These are phyloP conservation scores for Candida gorgasii DNA, from an alignment of 805 yeast species.

Conservation along the genomic window DNA sequence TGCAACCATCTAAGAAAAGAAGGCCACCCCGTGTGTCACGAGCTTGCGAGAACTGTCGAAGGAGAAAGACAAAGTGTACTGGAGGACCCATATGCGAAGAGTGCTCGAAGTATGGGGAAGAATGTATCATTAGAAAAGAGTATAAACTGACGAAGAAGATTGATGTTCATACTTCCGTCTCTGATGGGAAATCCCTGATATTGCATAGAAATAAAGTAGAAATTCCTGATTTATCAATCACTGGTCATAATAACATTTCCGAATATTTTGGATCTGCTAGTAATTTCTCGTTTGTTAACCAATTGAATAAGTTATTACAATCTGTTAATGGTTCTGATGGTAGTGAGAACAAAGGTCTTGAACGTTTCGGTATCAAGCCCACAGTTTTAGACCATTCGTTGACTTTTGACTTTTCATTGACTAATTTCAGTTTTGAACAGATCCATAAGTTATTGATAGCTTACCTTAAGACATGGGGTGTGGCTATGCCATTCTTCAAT, in stretches of 20 bases:
- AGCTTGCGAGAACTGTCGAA: conserved; percentile 20
- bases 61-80: conserved; percentile 16
- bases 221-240: conserved; percentile 12
- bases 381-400: conserved; percentile 15
- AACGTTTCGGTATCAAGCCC: conserved; percentile 20
- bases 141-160: conserved; percentile 4
- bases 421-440: conserved; percentile 12
- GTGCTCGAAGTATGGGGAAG: conserved; percentile 18
- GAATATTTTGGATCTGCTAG: conserved; percentile 26
- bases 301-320: conserved; percentile 19
- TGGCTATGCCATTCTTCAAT: conserved; percentile 20
- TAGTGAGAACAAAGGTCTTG: conserved; percentile 18
- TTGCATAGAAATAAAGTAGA: conserved; percentile 3
- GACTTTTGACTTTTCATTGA: conserved; percentile 8
- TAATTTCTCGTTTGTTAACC: conserved; percentile 23
- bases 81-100: conserved; percentile 14
- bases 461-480: conserved; percentile 22
- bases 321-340: conserved; percentile 8
- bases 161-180: background rate
- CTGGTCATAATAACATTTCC: conserved; percentile 5
- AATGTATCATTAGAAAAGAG: conserved; percentile 14
- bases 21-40: conserved; percentile 5
- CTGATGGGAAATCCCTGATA: background rate
- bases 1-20: conserved; percentile 8
- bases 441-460: conserved; percentile 16